Conservation (phyloP, 1,284 basidiomycete species). For the Gomphus bonarii region DNA sequence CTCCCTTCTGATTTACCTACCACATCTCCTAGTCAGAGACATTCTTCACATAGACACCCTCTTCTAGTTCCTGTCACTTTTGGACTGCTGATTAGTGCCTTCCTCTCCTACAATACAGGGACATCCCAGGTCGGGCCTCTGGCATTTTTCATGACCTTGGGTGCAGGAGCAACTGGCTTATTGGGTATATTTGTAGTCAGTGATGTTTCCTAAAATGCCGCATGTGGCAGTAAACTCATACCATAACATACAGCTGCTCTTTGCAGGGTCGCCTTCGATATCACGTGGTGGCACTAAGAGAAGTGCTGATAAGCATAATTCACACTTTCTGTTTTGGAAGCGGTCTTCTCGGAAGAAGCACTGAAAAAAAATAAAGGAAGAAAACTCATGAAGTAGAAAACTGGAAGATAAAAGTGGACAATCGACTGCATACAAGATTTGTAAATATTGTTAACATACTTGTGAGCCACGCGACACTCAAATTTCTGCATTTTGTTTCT, state of each 20-base stretch:
- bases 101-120: constrained; percentile 48
- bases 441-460: no score
- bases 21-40: not conserved
- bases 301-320: constrained; percentile 72
- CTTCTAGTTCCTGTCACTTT: constrained; percentile 47
- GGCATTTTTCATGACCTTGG: constrained; percentile 37
- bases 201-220: constrained; percentile 14
- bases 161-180: constrained; percentile 40
- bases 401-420: no score
- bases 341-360: constrained; percentile 58
- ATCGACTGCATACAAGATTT: no score
- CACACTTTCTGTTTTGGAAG: constrained; percentile 68
- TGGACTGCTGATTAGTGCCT: constrained; percentile 41
- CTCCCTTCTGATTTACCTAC: constrained; percentile 12
- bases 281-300: constrained; percentile 46
- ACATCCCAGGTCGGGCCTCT: constrained; percentile 44
- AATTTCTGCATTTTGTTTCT: no score
- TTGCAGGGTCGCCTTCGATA: constrained; percentile 41
- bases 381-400: not conserved
- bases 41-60: constrained; percentile 34
- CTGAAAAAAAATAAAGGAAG: constrained; percentile 27
- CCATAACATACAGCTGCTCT: constrained; percentile 39
- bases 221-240: not conserved
- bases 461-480: no score
- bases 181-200: constrained; percentile 68